Evolutionary conservation across 306 rosid species (phyloP), one percentile per base, ranked within the genome.

Genomic region (Prinsepia uniflora): DNA sequence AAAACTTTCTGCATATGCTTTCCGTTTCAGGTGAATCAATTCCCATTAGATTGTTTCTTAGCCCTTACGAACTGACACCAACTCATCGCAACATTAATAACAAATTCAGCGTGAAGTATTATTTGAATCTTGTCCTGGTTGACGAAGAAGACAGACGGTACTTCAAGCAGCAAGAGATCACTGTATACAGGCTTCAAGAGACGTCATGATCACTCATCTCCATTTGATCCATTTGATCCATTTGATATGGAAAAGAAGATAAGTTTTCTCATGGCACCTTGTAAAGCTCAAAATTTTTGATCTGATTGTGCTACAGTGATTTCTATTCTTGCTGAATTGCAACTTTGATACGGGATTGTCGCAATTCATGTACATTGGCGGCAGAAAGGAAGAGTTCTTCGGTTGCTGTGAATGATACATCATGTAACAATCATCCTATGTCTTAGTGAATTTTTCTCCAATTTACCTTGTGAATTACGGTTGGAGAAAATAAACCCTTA

Each of bases 121-220:
- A 86, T 82, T 84, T 94, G 82, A 94, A 94, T 83, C 96, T 94
- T 75, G 99, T 94, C 76, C 81, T 94, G 79, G 99, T 94, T 30
- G 97, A 94, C 42, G 99, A 94, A 82, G 97, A 95, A 80, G 97
- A 95, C 81, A 81, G 99, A 8, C 99, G 99, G 64, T 95, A 95
- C 46, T 95, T 95, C 76, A 91, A 95, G 88, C 99, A 95, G 91
- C 99, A 95, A 84, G 99, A 90, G 78, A 85, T 90, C 96, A 91
- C 97, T 5, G 87, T 94, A 79, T 94, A 90, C 46, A 91, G 97
- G 96, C 89, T 87, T 63, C 84, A 87, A 71, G 97, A 94, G 70
- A 76, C 83, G 45, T 80, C 90, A 39, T 88, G 88, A 94, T 45
- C 64, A 24, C 73, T 65, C 70, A 18, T 72, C 79, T 19, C 55